These are phyloP conservation scores for Arabis hirsuta DNA, from an alignment of 345 rosid genomes.

Conservation along the genomic window DNA sequence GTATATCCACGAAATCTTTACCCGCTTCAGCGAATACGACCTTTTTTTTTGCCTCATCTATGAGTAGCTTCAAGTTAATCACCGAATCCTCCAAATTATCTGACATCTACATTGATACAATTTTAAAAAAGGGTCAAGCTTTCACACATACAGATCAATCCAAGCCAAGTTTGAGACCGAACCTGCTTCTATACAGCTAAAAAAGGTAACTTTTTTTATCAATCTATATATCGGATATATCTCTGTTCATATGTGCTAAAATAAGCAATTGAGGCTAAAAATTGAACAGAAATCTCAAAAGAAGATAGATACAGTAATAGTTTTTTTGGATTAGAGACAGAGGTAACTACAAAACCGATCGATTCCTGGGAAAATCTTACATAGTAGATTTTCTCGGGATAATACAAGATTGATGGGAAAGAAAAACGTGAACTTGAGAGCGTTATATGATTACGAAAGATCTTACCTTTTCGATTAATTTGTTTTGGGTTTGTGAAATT, in stretches of 20 bases:
- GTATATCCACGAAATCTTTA: slow-evolving; percentile 28
- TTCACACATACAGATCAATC: neutral
- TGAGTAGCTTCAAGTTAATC: slow-evolving; percentile 23
- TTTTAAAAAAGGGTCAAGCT: neutral
- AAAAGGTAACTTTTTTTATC: neutral
- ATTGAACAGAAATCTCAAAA: neutral
- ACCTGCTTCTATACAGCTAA: too few species aligned
- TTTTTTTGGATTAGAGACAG: neutral
- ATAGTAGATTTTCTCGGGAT: neutral
- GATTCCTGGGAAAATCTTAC: neutral
- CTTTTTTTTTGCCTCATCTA: slow-evolving; percentile 17
- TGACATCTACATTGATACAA: neutral
- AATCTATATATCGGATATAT: neutral
- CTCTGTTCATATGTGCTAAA: neutral
- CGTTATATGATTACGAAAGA: too few species aligned
- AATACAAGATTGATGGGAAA: neutral
- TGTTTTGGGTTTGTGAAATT: neutral
- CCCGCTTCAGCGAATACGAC: slow-evolving; percentile 38
- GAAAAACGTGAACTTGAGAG: too few species aligned
- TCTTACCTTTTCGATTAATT: too few species aligned
- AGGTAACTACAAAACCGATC: neutral
- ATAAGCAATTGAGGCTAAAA: neutral
- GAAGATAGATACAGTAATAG: neutral
- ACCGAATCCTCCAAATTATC: neutral
- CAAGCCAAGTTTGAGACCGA: too few species aligned